Conservation (phyloP, 306 rosid genomes). For the Dalbergia cochinchinensis region DNA sequence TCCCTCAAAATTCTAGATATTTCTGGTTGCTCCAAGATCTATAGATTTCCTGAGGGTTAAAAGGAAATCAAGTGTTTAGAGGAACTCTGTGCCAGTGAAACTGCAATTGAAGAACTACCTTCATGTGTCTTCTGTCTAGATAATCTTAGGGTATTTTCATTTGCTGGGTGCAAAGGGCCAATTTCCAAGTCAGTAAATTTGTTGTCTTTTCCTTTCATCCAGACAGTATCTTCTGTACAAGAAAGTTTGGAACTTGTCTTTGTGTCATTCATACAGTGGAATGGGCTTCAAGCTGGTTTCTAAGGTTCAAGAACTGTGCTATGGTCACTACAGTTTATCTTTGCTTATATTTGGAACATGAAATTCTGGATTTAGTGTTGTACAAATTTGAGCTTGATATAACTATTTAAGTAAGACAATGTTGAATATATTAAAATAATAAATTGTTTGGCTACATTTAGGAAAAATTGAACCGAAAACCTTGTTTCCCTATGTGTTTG, state of each 20-base stretch:
- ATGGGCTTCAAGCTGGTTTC: background rate
- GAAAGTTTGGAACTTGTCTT: background rate
- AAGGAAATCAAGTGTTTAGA: slow-evolving; percentile 36
- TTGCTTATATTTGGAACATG: background rate
- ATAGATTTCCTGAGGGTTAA: slow-evolving; percentile 32
- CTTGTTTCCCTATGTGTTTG: too few species aligned
- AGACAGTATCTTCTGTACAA: background rate
- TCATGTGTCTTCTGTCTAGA: slow-evolving; percentile 35
- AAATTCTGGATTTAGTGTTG: background rate
- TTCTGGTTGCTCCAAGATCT: slow-evolving; percentile 44
- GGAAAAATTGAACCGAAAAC: too few species aligned
- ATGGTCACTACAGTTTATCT: background rate
- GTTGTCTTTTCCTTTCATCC: slow-evolving; percentile 7
- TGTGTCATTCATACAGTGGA: background rate
- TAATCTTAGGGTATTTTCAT: slow-evolving; percentile 36
- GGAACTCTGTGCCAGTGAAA: slow-evolving; percentile 38
- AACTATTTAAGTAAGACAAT: too few species aligned
- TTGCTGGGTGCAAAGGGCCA: slow-evolving; percentile 42
- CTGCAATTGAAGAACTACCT: slow-evolving; percentile 47
- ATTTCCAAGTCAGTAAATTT: slow-evolving; percentile 37
- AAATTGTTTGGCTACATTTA: too few species aligned
- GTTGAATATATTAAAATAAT: too few species aligned
- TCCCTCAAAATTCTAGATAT: slow-evolving; percentile 43
- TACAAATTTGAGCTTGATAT: background rate
- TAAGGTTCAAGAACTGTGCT: background rate